These are phyloP conservation scores for Citrullus colocynthis DNA, from an alignment of 306 rosid genomes.

Conservation along the genomic window DNA sequence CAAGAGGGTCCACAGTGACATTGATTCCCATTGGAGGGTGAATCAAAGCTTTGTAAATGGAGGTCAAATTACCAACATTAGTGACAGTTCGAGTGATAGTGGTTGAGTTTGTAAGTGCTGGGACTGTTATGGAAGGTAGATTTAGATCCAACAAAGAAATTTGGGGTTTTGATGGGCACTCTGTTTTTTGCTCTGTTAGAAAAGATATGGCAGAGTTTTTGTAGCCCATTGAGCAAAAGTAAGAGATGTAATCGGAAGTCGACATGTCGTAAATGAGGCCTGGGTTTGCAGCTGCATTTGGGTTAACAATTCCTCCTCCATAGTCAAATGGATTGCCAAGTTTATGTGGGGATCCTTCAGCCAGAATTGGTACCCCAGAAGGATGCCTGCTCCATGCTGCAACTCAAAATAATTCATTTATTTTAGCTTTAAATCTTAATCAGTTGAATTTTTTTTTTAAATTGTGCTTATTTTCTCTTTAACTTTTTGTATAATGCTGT, in stretches of 20 bases:
- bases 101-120: conserved; percentile 9
- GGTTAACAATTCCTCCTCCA: conserved; percentile 43
- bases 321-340: conserved; percentile 35
- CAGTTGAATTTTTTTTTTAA: no score
- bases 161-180: conserved; percentile 13
- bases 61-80: conserved; percentile 20
- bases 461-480: no score
- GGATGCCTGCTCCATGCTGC: no score
- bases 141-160: no score
- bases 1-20: conserved; percentile 14
- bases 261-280: conserved; percentile 27
- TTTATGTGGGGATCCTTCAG: conserved; percentile 34
- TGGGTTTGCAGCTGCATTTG: conserved; percentile 35
- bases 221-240: conserved; percentile 28
- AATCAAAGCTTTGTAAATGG: conserved; percentile 11
- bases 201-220: conserved; percentile 26
- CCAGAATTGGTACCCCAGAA: conserved; percentile 4
- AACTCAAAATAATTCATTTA: no score
- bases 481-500: no score
- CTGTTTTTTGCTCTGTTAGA: conserved; percentile 8
- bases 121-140: no score
- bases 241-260: no score
- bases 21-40: conserved; percentile 17
- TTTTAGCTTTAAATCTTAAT: no score
- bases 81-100: conserved; percentile 26